phyloP scores from a whole-genome alignment of 139 green algal species.

The Desmodesmus armatus region DNA sequence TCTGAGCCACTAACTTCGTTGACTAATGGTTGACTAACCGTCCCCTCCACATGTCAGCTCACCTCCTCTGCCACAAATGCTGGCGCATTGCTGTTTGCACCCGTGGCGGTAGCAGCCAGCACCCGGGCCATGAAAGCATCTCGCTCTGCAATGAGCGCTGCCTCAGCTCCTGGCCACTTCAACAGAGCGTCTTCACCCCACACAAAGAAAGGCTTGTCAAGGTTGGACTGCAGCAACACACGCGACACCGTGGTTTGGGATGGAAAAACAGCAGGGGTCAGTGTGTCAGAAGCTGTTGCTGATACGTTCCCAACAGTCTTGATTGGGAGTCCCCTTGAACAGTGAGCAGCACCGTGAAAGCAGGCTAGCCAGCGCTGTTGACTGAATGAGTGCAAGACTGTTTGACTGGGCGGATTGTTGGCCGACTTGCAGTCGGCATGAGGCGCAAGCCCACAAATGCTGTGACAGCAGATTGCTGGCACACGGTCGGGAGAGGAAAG shows the following conservation, averaged over 20 bases:
- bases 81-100: conserved; percentile 34
- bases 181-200: conserved; percentile 91
- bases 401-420: no score
- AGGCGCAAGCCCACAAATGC: no score
- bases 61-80: conserved; percentile 28
- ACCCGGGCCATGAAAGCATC: conserved; percentile 87
- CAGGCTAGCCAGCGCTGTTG: no score
- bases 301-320: no score
- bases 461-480: no score
- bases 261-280: not conserved
- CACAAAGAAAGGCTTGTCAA: conserved; percentile 64
- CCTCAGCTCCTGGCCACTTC: conserved; percentile 83
- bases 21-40: not conserved
- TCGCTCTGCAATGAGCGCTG: conserved; percentile 78
- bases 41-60: not conserved
- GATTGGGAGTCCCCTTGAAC: no score
- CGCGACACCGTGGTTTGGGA: not conserved
- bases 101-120: conserved; percentile 65
- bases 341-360: no score
- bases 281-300: not conserved
- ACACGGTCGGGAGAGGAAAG: no score
- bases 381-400: no score
- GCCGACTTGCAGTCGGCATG: no score
- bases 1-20: not conserved
- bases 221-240: conserved; percentile 19